Base-by-base conservation (phyloP, 73 alveolate genomes). In the Uronychia binucleata region DNA sequence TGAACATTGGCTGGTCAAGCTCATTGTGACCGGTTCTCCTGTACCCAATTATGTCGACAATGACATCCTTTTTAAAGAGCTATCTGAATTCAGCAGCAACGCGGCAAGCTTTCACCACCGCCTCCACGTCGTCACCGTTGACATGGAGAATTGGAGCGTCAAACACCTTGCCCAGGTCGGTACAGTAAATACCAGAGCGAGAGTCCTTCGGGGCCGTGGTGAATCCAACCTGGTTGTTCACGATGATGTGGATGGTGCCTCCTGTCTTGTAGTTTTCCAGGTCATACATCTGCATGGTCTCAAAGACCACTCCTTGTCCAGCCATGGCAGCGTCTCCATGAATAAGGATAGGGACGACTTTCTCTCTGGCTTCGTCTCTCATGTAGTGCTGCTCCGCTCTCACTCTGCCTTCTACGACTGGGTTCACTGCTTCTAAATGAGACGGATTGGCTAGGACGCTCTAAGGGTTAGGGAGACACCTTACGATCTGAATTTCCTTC, bases 301-400 rank as follows among this genome's bases (percentile, higher is more conserved):
- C 99, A 80, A 91, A 97, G 27, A 97, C 99, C 46, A 97, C 98
- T 11, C 99, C 99, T 95, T 97, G 95, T 27, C 99, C 99, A 75
- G 99, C 98, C 60, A 97, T 88, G 30, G 99, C 98, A 57, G 99
- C 98, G 75, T 97, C 99, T 86, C 98, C 97, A 80, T 97, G 99
- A 78, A 96, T 94, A n/a, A 95, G 77, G 29, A 96, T 84, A 77
- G 96, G 94, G 32, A 89, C 77, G 60, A 88, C 92, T 77, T 83
- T 76, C 26, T 34, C 80, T 57, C 86, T 84, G 34, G 74, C 92
- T 28, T 35, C 59, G 74, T 93, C 97, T 30, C 79, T 82, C 84
- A 85, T 85, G 58, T 83, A 81, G 86, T 89, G 96, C 88, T 95
- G 96, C 77, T 84, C 89, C 30, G 98, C 99, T 35, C 98, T 86